A percentile compares a stretch with the other conserved stretches of the same genome.
Evolutionary conservation across 176 grass and related monocot species (phyloP).

Genomic region (Oryza nivara): DNA sequence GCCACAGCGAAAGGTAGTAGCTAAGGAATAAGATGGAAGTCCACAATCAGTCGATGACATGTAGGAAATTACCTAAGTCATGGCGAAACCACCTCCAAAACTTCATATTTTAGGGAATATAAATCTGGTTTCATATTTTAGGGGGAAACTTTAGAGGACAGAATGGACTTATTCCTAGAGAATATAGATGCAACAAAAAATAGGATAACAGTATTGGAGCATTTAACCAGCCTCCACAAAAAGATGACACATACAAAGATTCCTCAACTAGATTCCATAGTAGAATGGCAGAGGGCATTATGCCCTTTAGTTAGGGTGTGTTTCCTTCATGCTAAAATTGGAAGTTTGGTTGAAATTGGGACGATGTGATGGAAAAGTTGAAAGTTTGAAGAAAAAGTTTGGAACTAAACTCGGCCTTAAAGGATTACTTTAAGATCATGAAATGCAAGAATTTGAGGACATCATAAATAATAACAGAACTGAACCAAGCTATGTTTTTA

Average conservation of each 20-base stretch:
- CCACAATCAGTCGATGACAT: not conserved
- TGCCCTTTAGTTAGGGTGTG: not conserved
- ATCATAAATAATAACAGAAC: constrained; percentile 23
- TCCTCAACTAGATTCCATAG: constrained; percentile 6
- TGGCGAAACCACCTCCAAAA: not conserved
- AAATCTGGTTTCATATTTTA: not conserved
- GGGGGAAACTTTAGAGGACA: not conserved
- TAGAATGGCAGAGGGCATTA: not conserved
- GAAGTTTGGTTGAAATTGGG: too few relatives aligned
- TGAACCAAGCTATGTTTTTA: constrained; percentile 16
- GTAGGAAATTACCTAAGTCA: not conserved
- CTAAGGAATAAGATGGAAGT: not conserved
- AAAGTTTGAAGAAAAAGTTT: too few relatives aligned
- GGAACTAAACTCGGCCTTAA: too few relatives aligned
- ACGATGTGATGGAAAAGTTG: too few relatives aligned
- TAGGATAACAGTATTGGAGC: constrained; percentile 9
- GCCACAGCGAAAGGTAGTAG: not conserved
- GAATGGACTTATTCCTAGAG: not conserved
- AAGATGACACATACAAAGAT: not conserved
- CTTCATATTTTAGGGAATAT: not conserved
- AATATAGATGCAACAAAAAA: not conserved
- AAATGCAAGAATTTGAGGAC: not conserved
- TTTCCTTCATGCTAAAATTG: too few relatives aligned
- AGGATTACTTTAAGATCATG: not conserved
- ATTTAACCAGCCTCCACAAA: constrained; percentile 5